Evolutionary conservation across 2,329 filamentous ascomycete species (phyloP), one percentile per base, ranked within the genome.

Genomic region (Penicillium italicum): DNA sequence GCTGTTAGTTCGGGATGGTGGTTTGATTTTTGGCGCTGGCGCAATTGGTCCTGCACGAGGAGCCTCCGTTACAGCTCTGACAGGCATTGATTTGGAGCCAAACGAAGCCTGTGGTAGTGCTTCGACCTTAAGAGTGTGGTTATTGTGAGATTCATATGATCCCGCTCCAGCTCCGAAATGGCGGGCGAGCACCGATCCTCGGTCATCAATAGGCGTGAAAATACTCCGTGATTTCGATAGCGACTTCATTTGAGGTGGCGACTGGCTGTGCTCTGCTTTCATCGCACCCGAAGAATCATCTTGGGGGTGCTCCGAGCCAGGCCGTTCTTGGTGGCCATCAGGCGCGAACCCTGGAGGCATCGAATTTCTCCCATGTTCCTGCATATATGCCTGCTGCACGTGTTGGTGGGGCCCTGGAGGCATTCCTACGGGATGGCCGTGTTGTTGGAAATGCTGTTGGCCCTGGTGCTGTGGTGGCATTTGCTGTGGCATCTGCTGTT

Each of bases 131-230:
- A 60, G 36, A 9, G 69, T 50, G n/a, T 72, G 67, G 42, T 82
- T 79, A 43, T 68, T 71, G 55, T 75, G 76, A 22, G 74, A 69
- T 46, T 81, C 74, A 61, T 78, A 78, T 45, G 80, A 73, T 46
- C 85, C 84, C 3, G 82, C 79, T 10, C 84, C 80, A 62, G 89
- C 83, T 16, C 85, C 86, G 60, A 89, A 86, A 71, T 96, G 91
- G 62, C 93, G 90, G 12, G 90, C 91, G 41, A 97, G 76, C 56
- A 97, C 87, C 1, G 92, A 97, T 46, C 90, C 84, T 65, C 89
- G 91, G 70, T 96, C 92, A 66, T 97, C 94, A 60, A 99, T 96
- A 0, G 94, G 94, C 0, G 94, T 99, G 70, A 97, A 97, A 57
- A 99, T 97, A 72, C 92, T 97, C 70, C 92, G 88, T 22, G 88